These are phyloP conservation scores for Cicer judaicum DNA, from an alignment of 306 rosid species.

Conservation along the genomic window DNA sequence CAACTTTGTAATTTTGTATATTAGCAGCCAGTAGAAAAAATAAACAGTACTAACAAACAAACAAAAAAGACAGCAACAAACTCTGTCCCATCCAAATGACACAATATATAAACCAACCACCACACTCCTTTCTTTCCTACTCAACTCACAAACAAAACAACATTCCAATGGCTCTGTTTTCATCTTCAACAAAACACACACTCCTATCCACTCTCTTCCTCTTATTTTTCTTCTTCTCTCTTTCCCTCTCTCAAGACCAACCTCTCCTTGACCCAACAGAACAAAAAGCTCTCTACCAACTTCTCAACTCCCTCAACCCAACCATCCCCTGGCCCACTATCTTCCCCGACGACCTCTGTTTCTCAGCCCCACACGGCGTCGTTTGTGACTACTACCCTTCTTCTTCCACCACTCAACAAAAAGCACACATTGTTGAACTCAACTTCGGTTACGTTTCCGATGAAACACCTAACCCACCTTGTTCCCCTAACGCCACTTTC, in stretches of 20 bases:
- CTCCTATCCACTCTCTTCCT: background rate
- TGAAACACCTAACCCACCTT: conserved; percentile 69
- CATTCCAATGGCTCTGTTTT: conserved; percentile 48
- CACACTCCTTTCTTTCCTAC: background rate
- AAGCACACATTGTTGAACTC: conserved; percentile 61
- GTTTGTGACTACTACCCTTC: conserved; percentile 58
- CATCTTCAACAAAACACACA: background rate
- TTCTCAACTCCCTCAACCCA: conserved; percentile 73
- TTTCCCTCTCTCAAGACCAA: conserved; percentile 53
- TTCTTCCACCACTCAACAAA: background rate
- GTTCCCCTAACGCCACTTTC: conserved; percentile 61
- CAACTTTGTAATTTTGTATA: background rate
- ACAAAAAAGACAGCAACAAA: background rate
- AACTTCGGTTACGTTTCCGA: conserved; percentile 83
- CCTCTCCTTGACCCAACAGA: conserved; percentile 51
- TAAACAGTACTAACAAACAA: too few relatives aligned
- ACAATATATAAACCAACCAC: background rate
- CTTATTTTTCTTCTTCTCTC: background rate
- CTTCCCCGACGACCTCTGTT: conserved; percentile 71
- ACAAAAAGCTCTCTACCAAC: conserved; percentile 54
- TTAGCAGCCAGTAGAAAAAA: background rate
- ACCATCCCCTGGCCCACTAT: conserved; percentile 65
- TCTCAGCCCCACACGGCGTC: conserved; percentile 71
- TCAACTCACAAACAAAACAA: background rate
- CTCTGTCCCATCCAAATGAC: conserved; percentile 14